Evolutionary conservation across 2,329 filamentous ascomycete species (phyloP).

Genomic region (Pseudogymnoascus sp.): DNA sequence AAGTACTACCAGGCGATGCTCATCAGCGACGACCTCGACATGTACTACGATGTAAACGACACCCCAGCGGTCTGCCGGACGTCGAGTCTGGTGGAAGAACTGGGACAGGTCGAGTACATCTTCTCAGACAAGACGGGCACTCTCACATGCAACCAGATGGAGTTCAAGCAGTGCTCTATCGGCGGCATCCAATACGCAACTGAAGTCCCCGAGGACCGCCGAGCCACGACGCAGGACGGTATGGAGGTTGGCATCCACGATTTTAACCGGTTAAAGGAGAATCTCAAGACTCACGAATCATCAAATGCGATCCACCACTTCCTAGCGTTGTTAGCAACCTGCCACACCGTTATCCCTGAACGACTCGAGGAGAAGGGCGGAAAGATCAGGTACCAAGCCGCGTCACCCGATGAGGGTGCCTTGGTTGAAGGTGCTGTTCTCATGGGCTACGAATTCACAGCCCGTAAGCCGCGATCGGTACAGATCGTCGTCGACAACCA

Average conservation of each 20-base stretch:
- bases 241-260: constrained; percentile 65
- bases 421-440: constrained; percentile 82
- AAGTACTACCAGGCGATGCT: constrained; percentile 98
- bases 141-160: constrained; percentile 97
- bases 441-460: constrained; percentile 83
- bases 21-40: constrained; percentile 95
- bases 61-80: constrained; percentile 94
- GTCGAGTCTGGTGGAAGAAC: constrained; percentile 90
- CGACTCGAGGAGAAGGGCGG: constrained; percentile 67
- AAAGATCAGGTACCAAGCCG: constrained; percentile 93
- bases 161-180: constrained; percentile 93
- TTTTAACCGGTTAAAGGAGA: constrained; percentile 56
- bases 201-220: constrained; percentile 82
- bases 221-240: constrained; percentile 70
- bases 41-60: constrained; percentile 93
- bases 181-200: constrained; percentile 90
- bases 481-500: constrained; percentile 70
- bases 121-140: constrained; percentile 98
- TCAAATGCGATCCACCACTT: constrained; percentile 71
- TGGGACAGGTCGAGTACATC: constrained; percentile 97
- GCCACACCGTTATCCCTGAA: constrained; percentile 96
- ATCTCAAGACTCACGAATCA: constrained; percentile 51
- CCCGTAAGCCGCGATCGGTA: constrained; percentile 82
- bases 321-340: constrained; percentile 76
- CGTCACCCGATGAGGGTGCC: constrained; percentile 95